These are phyloP conservation scores for Fusarium sp. DNA, from an alignment of 2,329 filamentous ascomycete species.

Conservation along the genomic window DNA sequence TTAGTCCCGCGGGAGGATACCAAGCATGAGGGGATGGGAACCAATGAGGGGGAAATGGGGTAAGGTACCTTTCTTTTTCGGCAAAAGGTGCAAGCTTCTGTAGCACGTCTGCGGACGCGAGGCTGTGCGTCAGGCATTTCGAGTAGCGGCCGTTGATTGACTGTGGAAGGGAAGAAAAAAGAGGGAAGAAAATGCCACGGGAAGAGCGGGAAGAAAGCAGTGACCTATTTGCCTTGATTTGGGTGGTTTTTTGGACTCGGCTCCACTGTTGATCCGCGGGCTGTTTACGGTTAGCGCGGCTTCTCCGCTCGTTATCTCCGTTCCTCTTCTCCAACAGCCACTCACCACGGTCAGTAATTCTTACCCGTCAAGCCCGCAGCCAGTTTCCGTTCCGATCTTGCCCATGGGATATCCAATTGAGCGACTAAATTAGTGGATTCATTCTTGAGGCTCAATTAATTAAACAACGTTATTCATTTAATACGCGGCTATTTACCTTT, in stretches of 20 bases:
- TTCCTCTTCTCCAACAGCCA: not conserved
- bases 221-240: not conserved
- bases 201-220: slow-evolving; percentile 15
- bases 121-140: slow-evolving; percentile 19
- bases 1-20: slow-evolving; percentile 22
- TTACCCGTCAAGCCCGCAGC: not conserved
- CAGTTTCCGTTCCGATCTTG: not conserved
- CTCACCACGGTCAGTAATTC: not conserved
- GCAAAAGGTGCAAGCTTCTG: slow-evolving; percentile 49
- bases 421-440: not conserved
- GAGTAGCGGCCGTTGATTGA: too few species aligned
- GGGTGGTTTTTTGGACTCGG: not conserved
- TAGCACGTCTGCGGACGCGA: slow-evolving; percentile 45
- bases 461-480: not conserved
- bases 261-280: slow-evolving; percentile 29
- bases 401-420: not conserved
- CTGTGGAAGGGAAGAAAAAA: not conserved
- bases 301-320: not conserved
- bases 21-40: not conserved
- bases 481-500: not conserved
- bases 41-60: not conserved
- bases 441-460: not conserved
- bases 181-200: slow-evolving; percentile 4
- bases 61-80: slow-evolving; percentile 46
- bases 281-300: not conserved